Percentiles rank a stretch among this genome's conserved stretches.
These are phyloP conservation scores for Suhomyces panamericanus DNA, from an alignment of 1,139 yeast species.

Conservation along the genomic window DNA sequence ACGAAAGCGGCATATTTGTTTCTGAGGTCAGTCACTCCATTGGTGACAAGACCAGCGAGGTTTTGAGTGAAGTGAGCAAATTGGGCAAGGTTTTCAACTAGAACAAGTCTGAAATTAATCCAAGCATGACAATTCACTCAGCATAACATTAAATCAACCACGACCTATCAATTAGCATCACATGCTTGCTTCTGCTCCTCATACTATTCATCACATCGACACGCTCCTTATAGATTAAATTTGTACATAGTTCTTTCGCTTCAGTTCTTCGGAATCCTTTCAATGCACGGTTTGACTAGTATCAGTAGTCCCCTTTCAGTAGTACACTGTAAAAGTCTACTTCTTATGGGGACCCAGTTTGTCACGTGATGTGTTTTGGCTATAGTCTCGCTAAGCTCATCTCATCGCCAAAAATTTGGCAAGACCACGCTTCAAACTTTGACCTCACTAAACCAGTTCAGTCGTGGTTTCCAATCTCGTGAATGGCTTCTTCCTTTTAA, in stretches of 20 bases:
- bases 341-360: background rate
- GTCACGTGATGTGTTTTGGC: background rate
- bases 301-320: no score
- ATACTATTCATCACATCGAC: no score
- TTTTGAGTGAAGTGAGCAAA: conserved; percentile 42
- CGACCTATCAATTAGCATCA: no score
- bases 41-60: conserved; percentile 32
- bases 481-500: no score
- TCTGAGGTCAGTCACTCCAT: conserved; percentile 33
- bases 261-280: background rate
- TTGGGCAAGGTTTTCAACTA: conserved; percentile 24
- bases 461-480: no score
- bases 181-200: background rate
- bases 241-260: conserved; percentile 2
- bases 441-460: no score
- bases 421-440: background rate
- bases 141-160: no score
- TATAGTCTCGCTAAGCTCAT: background rate
- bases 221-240: background rate
- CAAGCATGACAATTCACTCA: background rate
- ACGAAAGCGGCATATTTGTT: conserved; percentile 45
- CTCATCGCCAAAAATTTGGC: conserved; percentile 4
- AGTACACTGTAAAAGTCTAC: no score
- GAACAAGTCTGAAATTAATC: background rate
- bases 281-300: background rate